Conservation (phyloP, 805 yeast genomes). For the Millerago galiae region DNA sequence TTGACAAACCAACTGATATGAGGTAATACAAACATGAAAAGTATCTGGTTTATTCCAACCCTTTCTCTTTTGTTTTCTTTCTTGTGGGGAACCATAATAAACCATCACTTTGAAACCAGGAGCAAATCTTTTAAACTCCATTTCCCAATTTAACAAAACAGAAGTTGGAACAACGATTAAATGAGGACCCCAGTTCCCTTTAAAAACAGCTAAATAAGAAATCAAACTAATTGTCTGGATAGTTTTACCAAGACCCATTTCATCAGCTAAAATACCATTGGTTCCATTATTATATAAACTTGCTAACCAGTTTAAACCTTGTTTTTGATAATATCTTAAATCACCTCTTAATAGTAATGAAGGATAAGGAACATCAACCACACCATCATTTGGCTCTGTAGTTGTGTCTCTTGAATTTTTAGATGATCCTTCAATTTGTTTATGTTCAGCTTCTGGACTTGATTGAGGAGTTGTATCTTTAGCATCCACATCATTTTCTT, state of each 20-base stretch:
- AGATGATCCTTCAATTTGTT: not conserved
- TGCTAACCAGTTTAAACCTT: slow-evolving; percentile 96
- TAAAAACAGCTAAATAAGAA: slow-evolving; percentile 86
- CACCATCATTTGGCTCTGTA: slow-evolving; percentile 27
- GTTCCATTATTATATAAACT: slow-evolving; percentile 87
- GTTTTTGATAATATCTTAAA: slow-evolving; percentile 86
- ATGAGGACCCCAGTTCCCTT: slow-evolving; percentile 97
- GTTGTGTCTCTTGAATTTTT: slow-evolving; percentile 14
- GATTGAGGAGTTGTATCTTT: slow-evolving; percentile 22
- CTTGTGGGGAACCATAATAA: slow-evolving; percentile 95
- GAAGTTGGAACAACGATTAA: slow-evolving; percentile 95
- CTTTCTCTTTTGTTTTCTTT: slow-evolving; percentile 87
- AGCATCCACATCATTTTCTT: slow-evolving; percentile 16
- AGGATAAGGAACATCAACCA: slow-evolving; percentile 75
- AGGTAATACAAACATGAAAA: slow-evolving; percentile 94
- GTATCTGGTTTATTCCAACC: slow-evolving; percentile 98
- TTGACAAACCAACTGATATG: slow-evolving; percentile 95
- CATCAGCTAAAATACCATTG: slow-evolving; percentile 96
- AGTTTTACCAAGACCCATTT: slow-evolving; percentile 97
- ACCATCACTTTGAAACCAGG: slow-evolving; percentile 96
- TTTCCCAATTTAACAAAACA: slow-evolving; percentile 97
- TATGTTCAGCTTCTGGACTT: slow-evolving; percentile 6
- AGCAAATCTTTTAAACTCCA: slow-evolving; percentile 97
- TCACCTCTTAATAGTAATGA: slow-evolving; percentile 66
- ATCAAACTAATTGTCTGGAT: slow-evolving; percentile 89